Conservation (phyloP, 257 asterid genomes). For the Nicotiana knightiana region DNA sequence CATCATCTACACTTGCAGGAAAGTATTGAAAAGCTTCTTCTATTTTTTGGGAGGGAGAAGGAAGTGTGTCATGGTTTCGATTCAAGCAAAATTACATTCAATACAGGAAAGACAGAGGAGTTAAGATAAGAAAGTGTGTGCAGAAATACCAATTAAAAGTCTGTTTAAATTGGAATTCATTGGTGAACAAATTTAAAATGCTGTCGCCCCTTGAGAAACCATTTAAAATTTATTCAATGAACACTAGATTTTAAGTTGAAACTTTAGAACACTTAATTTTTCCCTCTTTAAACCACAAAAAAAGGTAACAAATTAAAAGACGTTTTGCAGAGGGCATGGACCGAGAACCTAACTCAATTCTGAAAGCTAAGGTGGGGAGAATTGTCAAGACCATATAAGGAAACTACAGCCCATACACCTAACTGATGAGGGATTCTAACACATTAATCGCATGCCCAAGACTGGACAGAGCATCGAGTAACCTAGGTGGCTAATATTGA, state of each 20-base stretch:
- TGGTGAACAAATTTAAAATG: not conserved
- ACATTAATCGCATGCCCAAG: not conserved
- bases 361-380: not conserved
- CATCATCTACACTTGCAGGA: not conserved
- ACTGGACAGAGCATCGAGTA: not conserved
- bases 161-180: not conserved
- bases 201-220: not conserved
- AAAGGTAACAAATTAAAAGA: not conserved
- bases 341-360: not conserved
- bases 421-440: not conserved
- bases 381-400: not conserved
- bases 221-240: not conserved
- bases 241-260: not conserved
- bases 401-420: not conserved
- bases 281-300: not conserved
- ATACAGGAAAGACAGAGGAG: not conserved
- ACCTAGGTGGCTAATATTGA: not conserved
- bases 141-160: slow-evolving; percentile 1
- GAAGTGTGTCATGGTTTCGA: not conserved
- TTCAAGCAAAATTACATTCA: not conserved
- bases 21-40: not conserved
- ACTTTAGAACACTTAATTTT: not conserved
- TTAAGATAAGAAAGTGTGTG: not conserved
- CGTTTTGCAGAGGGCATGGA: not conserved
- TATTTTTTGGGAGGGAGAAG: not conserved